These are phyloP conservation scores for Nannizzia gypsea DNA, from an alignment of 2,329 filamentous ascomycete species.

Conservation along the genomic window DNA sequence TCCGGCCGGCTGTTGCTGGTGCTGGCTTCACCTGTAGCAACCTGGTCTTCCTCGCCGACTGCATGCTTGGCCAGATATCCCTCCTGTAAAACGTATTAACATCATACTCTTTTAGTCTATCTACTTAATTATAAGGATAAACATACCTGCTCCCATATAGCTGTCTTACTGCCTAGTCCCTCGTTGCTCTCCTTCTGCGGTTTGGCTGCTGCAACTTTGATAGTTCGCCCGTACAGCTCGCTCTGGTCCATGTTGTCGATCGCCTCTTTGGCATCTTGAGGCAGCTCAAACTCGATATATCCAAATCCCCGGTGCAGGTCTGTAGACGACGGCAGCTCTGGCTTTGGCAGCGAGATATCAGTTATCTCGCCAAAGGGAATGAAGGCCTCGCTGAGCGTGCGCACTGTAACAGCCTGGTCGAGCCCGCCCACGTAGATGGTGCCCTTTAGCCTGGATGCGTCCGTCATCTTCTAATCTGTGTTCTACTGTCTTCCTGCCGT, in stretches of 20 bases:
- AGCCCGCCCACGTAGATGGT: constrained; percentile 90
- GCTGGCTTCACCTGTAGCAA: constrained; percentile 44
- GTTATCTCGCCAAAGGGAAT: constrained; percentile 93
- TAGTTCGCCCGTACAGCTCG: constrained; percentile 80
- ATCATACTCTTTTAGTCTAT: neutral
- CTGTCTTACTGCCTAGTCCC: constrained; percentile 82
- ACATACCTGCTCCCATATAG: constrained; percentile 90
- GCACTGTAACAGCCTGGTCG: constrained; percentile 61
- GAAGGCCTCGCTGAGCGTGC: constrained; percentile 78
- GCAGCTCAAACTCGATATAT: constrained; percentile 86
- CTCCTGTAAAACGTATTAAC: constrained; percentile 49
- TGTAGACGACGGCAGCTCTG: constrained; percentile 64
- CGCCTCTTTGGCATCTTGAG: constrained; percentile 78
- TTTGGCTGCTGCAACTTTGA: constrained; percentile 88
- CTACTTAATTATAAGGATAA: neutral
- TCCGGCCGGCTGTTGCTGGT: constrained; percentile 45
- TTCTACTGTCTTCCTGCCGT: neutral
- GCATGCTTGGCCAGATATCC: constrained; percentile 84
- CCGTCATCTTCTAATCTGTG: constrained; percentile 50
- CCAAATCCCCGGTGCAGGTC: constrained; percentile 85
- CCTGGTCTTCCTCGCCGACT: constrained; percentile 64
- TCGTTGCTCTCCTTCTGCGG: constrained; percentile 79
- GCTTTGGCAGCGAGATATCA: constrained; percentile 80
- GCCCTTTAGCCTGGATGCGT: constrained; percentile 70
- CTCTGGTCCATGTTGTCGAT: constrained; percentile 99